Conservation (phyloP, 371 early-diverging fungal genomes). For the Ecytonucleospora hepatopenaei region DNA sequence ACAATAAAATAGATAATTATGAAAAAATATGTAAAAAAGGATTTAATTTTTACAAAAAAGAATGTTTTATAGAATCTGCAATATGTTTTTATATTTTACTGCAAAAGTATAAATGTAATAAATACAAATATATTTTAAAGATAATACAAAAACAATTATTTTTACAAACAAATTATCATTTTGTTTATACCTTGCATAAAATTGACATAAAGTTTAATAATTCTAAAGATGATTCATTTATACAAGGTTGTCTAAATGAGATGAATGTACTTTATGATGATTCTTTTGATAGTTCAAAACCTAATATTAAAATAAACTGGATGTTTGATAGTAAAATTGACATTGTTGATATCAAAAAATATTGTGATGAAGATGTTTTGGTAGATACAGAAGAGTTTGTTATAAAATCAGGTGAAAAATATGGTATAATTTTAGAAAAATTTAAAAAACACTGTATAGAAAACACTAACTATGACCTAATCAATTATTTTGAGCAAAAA, state of each 20-base stretch:
- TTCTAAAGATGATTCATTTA: too few species aligned
- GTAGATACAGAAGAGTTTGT: background rate
- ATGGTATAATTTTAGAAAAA: background rate
- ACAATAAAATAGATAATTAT: too few species aligned
- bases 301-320: too few species aligned
- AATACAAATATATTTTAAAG: background rate
- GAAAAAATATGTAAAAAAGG: too few species aligned
- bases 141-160: background rate
- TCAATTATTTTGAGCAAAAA: background rate
- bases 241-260: too few species aligned
- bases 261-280: too few species aligned
- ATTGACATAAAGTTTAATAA: too few species aligned
- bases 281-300: too few species aligned
- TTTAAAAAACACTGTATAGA: background rate
- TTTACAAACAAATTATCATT: too few species aligned
- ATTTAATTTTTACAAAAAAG: background rate
- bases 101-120: background rate
- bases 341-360: too few species aligned
- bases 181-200: too few species aligned
- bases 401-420: background rate
- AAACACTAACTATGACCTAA: background rate
- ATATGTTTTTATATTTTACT: background rate
- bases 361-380: background rate
- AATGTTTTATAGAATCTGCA: background rate
- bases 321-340: too few species aligned